Evolutionary conservation across 495 filamentous ascomycete genomes (phyloP).

Genomic region (Platismatia glauca): DNA sequence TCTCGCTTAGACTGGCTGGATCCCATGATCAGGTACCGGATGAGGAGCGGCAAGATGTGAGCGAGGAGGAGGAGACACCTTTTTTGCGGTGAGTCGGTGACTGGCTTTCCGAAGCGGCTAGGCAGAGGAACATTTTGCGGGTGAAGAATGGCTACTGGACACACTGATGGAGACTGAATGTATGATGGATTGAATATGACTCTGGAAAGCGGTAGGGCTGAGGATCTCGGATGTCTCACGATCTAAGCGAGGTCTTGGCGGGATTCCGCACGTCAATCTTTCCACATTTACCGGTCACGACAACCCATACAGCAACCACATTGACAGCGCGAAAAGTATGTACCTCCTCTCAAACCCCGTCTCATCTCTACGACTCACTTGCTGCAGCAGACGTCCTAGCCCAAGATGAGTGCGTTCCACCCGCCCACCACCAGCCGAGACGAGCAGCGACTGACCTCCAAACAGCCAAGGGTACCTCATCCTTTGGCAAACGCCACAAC

Average conservation of each 20-base stretch:
- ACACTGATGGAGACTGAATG: no score
- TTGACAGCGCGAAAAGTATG: constrained; percentile 3
- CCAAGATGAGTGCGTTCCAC: constrained; percentile 56
- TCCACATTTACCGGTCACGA: neutral
- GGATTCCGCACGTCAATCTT: neutral
- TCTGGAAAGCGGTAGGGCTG: no score
- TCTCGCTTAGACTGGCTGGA: no score
- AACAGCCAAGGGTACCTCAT: constrained; percentile 86
- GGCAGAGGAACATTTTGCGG: no score
- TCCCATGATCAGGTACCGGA: no score
- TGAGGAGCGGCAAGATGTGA: no score
- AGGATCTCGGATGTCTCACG: no score
- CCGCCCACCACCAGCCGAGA: constrained; percentile 21
- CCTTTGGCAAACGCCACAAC: constrained; percentile 98
- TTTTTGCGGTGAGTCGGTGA: no score
- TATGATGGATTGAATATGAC: no score
- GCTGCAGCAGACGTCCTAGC: constrained; percentile 39
- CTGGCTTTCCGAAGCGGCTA: no score
- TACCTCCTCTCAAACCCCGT: neutral
- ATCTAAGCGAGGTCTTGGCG: constrained; percentile 10
- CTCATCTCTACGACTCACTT: neutral
- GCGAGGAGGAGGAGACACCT: no score
- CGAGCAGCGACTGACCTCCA: constrained; percentile 11
- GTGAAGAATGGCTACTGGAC: no score
- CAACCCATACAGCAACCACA: neutral